A percentile compares a stretch with the other conserved stretches of the same genome.
These are phyloP conservation scores for Chytriomyces hyalinus DNA, from an alignment of 192 early-diverging fungal species.

Conservation along the genomic window DNA sequence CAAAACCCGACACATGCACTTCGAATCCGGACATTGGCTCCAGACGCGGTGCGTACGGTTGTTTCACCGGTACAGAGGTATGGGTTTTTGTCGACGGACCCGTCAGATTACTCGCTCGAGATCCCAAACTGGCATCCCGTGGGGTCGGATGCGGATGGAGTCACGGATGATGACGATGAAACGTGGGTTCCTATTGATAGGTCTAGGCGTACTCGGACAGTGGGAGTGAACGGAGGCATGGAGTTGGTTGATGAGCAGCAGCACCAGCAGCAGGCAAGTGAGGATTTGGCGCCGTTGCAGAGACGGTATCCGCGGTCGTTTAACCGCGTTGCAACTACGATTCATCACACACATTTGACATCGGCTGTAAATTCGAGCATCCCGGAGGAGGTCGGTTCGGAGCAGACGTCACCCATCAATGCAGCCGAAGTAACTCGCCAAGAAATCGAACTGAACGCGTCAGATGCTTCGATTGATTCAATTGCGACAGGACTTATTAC, in stretches of 20 bases:
- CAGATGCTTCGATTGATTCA: not conserved
- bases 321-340: too few relatives aligned
- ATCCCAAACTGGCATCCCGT: not conserved
- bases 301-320: slow-evolving; percentile 17
- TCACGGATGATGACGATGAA: slow-evolving; percentile 6
- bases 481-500: not conserved
- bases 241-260: not conserved
- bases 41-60: too few relatives aligned
- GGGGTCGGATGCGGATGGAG: not conserved
- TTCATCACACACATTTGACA: too few relatives aligned
- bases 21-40: too few relatives aligned
- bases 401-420: not conserved
- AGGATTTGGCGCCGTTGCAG: not conserved
- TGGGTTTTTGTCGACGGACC: not conserved
- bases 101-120: not conserved
- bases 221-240: not conserved
- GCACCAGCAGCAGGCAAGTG: not conserved
- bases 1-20: too few relatives aligned
- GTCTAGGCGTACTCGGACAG: not conserved
- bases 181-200: slow-evolving; percentile 11
- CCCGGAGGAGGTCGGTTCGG: not conserved
- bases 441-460: slow-evolving; percentile 1
- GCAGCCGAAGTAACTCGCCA: not conserved
- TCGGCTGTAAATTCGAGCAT: too few relatives aligned
- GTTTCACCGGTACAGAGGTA: not conserved